A percentile compares a stretch with the other conserved stretches of the same genome.
Evolutionary conservation across 495 filamentous ascomycete species (phyloP).

Genomic region (Daldinia decipiens): DNA sequence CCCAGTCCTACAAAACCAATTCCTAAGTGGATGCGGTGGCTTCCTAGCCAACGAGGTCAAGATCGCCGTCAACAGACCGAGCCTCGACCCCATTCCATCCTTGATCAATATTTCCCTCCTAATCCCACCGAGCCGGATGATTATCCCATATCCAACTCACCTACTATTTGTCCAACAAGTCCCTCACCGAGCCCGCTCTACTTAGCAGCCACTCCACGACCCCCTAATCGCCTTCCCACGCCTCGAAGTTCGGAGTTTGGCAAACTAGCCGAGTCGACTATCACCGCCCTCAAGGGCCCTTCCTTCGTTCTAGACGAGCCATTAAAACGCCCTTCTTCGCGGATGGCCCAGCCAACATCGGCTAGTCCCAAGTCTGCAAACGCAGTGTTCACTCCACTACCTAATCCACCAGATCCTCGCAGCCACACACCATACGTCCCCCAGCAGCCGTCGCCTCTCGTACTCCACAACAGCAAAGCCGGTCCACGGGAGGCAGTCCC

Average conservation of each 20-base stretch:
- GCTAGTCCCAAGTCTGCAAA: slow-evolving; percentile 14
- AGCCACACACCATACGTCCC: slow-evolving; percentile 41
- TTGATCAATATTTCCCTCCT: slow-evolving; percentile 47
- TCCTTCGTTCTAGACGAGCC: slow-evolving; percentile 48
- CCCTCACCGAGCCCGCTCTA: background rate
- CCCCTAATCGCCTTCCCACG: background rate
- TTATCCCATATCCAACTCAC: background rate
- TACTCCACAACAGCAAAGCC: background rate
- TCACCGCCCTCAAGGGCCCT: slow-evolving; percentile 25
- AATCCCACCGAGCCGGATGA: background rate
- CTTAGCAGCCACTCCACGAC: background rate
- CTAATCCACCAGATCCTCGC: slow-evolving; percentile 19
- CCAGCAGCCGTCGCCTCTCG: slow-evolving; percentile 29
- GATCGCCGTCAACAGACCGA: slow-evolving; percentile 9
- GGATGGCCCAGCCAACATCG: slow-evolving; percentile 6
- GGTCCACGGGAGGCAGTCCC: background rate
- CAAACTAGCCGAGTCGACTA: slow-evolving; percentile 12
- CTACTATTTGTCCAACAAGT: slow-evolving; percentile 28
- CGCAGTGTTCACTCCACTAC: background rate
- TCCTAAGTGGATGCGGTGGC: slow-evolving; percentile 57
- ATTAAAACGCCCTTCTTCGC: slow-evolving; percentile 45
- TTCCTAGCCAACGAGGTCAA: slow-evolving; percentile 43
- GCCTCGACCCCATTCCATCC: slow-evolving; percentile 38
- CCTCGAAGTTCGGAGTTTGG: background rate
- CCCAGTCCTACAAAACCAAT: slow-evolving; percentile 58